Conservation (phyloP, 805 yeast species). For the Ogataea parapolymorpha region DNA sequence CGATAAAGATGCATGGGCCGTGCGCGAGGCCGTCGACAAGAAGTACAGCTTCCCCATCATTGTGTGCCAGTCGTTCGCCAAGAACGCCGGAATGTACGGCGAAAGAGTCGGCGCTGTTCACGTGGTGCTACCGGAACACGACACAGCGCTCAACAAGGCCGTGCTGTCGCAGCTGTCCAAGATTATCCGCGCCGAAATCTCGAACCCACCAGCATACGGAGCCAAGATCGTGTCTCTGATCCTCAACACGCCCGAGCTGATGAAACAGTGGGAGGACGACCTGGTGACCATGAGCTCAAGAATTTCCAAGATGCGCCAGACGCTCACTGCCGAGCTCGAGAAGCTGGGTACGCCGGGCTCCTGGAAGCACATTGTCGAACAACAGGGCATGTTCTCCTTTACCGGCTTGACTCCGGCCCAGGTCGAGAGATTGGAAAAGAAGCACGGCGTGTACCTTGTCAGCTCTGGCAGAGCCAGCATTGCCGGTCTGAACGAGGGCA, state of each 20-base stretch:
- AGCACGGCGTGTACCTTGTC: constrained; percentile 80
- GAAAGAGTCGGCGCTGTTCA: constrained; percentile 96
- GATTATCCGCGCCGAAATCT: constrained; percentile 77
- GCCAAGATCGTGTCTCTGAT: constrained; percentile 83
- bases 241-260: constrained; percentile 62
- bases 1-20: constrained; percentile 80
- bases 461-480: constrained; percentile 87
- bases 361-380: constrained; percentile 89
- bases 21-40: constrained; percentile 57
- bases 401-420: constrained; percentile 80
- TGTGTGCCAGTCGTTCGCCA: constrained; percentile 94
- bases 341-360: constrained; percentile 75
- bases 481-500: constrained; percentile 83
- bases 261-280: constrained; percentile 78
- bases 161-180: constrained; percentile 72
- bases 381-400: constrained; percentile 96
- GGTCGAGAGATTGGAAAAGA: constrained; percentile 69
- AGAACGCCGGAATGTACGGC: constrained; percentile 95
- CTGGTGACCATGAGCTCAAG: constrained; percentile 84
- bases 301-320: constrained; percentile 73
- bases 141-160: constrained; percentile 46
- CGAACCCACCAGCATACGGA: constrained; percentile 95
- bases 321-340: constrained; percentile 58
- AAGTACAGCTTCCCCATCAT: constrained; percentile 55
- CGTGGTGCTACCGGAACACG: constrained; percentile 50